Evolutionary conservation across 2,329 filamentous ascomycete species (phyloP).

Genomic region (Dactylonectria estremocensis): DNA sequence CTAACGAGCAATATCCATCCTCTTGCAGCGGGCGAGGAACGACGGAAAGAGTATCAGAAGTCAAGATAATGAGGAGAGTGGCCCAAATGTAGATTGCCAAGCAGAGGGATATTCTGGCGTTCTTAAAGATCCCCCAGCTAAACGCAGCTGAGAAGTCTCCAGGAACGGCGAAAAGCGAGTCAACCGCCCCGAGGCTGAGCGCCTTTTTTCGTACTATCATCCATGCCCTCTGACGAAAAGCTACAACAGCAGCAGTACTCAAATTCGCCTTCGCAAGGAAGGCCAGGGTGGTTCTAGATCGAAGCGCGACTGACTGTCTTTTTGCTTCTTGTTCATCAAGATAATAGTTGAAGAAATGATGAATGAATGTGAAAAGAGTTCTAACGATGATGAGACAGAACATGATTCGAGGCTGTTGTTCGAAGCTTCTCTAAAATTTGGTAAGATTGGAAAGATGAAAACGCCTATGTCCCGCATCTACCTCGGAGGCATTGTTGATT

Average conservation of each 20-base stretch:
- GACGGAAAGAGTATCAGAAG: constrained; percentile 24
- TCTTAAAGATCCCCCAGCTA: constrained; percentile 23
- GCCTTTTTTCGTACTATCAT: constrained; percentile 44
- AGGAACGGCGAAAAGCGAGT: constrained; percentile 28
- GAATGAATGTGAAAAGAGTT: neutral
- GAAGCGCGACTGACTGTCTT: neutral
- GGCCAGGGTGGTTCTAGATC: constrained; percentile 24
- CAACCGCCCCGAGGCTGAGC: constrained; percentile 36
- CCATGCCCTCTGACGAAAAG: constrained; percentile 42
- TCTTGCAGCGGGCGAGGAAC: neutral
- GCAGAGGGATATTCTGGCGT: constrained; percentile 19
- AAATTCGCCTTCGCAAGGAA: constrained; percentile 46
- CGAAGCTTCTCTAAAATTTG: no score
- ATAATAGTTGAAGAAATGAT: neutral
- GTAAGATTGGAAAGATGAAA: no score
- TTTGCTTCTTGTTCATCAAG: neutral
- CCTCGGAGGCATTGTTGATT: no score
- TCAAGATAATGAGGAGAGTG: constrained; percentile 30
- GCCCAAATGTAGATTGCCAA: constrained; percentile 32
- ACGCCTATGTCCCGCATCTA: no score
- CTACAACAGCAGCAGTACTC: constrained; percentile 38
- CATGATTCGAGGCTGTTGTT: neutral
- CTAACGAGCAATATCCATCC: neutral
- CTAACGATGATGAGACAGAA: neutral
- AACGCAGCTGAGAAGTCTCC: constrained; percentile 20